Conservation (phyloP, 208 protist genomes). For the Leishmania gerbilli region DNA sequence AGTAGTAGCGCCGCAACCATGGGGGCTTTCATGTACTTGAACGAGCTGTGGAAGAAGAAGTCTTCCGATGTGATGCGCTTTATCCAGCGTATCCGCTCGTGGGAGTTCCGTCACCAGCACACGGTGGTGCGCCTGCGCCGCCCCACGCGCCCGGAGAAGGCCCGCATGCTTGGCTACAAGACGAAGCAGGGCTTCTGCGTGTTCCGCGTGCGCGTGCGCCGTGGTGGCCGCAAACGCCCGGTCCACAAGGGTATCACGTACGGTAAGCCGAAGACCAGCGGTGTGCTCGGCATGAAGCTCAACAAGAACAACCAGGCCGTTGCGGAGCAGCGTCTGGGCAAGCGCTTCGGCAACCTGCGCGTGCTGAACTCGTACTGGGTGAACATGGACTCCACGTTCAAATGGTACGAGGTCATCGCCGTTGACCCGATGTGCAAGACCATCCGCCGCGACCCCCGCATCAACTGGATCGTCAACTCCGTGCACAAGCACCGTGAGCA, state of each 20-base stretch:
- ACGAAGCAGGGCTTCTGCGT: conserved; percentile 99
- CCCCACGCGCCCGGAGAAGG: conserved; percentile 99
- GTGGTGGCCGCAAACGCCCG: conserved; percentile 98
- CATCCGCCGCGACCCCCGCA: conserved; percentile 98
- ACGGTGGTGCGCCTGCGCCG: conserved; percentile 92
- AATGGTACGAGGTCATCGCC: conserved; percentile 99
- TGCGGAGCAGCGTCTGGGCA: conserved; percentile 98
- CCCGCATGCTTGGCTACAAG: conserved; percentile 99
- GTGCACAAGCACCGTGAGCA: conserved; percentile 98
- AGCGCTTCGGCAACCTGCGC: conserved; percentile 95
- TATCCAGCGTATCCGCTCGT: conserved; percentile 98
- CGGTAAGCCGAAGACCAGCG: conserved; percentile 98
- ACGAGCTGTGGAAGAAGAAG: conserved; percentile 99
- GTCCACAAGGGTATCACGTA: conserved; percentile 97
- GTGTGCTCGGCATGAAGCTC: conserved; percentile 98
- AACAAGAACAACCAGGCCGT: conserved; percentile 95
- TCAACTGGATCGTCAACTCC: conserved; percentile 99
- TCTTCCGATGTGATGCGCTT: conserved; percentile 99
- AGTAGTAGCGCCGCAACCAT: conserved; percentile 62
- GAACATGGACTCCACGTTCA: conserved; percentile 96
- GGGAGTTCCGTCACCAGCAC: conserved; percentile 99
- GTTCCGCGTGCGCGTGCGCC: conserved; percentile 98
- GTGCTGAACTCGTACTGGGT: conserved; percentile 99
- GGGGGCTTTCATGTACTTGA: conserved; percentile 99
- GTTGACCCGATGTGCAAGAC: conserved; percentile 98